These are phyloP conservation scores for Arxiozyma telluris DNA, from an alignment of 1,139 yeast species.

Conservation along the genomic window DNA sequence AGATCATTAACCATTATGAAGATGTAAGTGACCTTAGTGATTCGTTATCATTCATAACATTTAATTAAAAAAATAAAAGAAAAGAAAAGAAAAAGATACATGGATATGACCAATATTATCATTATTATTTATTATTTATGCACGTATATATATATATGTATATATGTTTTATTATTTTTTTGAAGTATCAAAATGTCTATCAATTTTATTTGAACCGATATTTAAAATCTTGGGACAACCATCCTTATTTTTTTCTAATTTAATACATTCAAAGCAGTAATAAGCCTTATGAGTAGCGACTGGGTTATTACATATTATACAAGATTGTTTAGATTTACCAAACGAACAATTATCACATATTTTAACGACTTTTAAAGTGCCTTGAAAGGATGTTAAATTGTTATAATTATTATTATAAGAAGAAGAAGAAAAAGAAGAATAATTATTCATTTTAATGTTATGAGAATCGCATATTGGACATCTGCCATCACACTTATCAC, in stretches of 20 bases:
- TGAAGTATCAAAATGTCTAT: conserved; percentile 46
- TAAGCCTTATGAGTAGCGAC: conserved; percentile 57
- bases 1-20: not conserved
- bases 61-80: not conserved
- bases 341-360: conserved; percentile 81
- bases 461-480: conserved; percentile 88
- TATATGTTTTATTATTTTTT: not conserved
- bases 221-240: conserved; percentile 88
- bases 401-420: too few relatives aligned
- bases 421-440: too few relatives aligned
- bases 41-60: conserved; percentile 2
- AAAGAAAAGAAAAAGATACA: too few relatives aligned
- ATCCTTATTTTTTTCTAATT: conserved; percentile 72
- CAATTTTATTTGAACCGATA: conserved; percentile 67
- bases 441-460: conserved; percentile 33
- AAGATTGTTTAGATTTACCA: conserved; percentile 54
- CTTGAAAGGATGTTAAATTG: not conserved
- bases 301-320: conserved; percentile 60
- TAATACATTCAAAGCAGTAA: conserved; percentile 77
- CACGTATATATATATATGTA: not conserved
- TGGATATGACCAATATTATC: not conserved
- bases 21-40: not conserved
- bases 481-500: conserved; percentile 82
- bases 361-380: conserved; percentile 38
- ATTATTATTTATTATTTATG: not conserved